Conservation (phyloP, 345 rosid genomes). For the Eucalyptus paniculata region DNA sequence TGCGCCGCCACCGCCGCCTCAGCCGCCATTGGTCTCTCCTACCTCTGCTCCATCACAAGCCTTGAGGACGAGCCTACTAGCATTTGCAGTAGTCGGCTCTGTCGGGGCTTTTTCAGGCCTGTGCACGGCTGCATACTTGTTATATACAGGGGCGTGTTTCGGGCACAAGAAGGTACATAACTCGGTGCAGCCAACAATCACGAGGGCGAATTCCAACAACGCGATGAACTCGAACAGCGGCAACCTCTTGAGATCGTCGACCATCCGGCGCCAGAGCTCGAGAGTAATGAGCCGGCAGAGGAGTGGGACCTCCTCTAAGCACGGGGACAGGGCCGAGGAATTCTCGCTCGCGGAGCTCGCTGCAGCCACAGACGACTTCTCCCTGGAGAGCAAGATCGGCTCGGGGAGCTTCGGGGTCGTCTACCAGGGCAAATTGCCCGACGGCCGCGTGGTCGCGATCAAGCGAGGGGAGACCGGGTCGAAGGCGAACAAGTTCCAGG, state of each 20-base stretch:
- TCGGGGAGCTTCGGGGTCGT: conserved; percentile 86
- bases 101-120: conserved; percentile 48
- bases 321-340: conserved; percentile 67
- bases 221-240: conserved; percentile 33
- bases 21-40: neutral
- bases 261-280: conserved; percentile 66
- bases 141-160: conserved; percentile 68
- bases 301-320: conserved; percentile 86
- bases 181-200: conserved; percentile 84
- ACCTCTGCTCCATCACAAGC: conserved; percentile 6
- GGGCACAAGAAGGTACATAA: conserved; percentile 79
- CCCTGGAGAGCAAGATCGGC: conserved; percentile 70
- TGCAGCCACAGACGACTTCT: conserved; percentile 58
- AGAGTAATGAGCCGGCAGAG: conserved; percentile 69
- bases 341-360: conserved; percentile 60
- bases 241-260: conserved; percentile 45
- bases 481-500: conserved; percentile 59
- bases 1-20: neutral
- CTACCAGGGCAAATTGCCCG: conserved; percentile 48
- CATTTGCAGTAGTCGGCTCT: conserved; percentile 64
- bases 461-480: conserved; percentile 69
- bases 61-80: conserved; percentile 42
- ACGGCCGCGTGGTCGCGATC: conserved; percentile 79
- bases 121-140: conserved; percentile 38
- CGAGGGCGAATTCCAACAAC: conserved; percentile 29